Evolutionary conservation across 2,329 filamentous ascomycete genomes (phyloP), one percentile per base, ranked within the genome.

Genomic region (Cladophialophora exuberans): DNA sequence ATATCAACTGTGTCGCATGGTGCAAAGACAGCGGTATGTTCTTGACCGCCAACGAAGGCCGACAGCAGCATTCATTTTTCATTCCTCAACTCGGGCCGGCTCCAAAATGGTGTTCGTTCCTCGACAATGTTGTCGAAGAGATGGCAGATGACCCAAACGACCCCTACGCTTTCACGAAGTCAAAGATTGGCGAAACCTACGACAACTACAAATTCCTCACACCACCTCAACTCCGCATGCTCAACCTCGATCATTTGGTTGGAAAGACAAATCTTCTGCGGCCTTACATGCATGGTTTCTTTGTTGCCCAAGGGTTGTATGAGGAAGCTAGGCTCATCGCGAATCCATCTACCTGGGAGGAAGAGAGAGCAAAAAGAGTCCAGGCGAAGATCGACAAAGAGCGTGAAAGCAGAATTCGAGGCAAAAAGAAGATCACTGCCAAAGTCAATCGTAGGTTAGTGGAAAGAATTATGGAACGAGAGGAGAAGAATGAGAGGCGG

Each of bases 131-230:
- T 67, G 94, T 97, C 7, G 94, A 99, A 76, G 95, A 99, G 73
- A 97, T 99, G 90, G 93, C 93, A 6, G 93, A 97, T 69, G 83
- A 86, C 64, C 78, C 79, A 6, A 82, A 84, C 64, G 84, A 87
- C 65, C 85, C 84, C 4, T 80, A 82, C 48, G 73, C 76, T 9
- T 79, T 76, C 64, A 71, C 66, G 52, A 67, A 70, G 25, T 71
- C 76, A 50, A 68, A 81, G 77, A 69, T 81, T 73, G 76, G 85
- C 75, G 87, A 94, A 65, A 90, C 94, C 7, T 99, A 99, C 77
- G 94, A 99, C 74, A 97, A 99, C 74, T 97, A 93, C 83, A 99
- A 97, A 75, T 99, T 99, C 83, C 79, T 99, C 68, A 96, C 93
- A 1, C 73, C 90, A 58, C 85, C 89, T 38, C 92, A 99, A 71